Conservation (phyloP, 805 yeast species). For the Dipodascus geniculatus region DNA sequence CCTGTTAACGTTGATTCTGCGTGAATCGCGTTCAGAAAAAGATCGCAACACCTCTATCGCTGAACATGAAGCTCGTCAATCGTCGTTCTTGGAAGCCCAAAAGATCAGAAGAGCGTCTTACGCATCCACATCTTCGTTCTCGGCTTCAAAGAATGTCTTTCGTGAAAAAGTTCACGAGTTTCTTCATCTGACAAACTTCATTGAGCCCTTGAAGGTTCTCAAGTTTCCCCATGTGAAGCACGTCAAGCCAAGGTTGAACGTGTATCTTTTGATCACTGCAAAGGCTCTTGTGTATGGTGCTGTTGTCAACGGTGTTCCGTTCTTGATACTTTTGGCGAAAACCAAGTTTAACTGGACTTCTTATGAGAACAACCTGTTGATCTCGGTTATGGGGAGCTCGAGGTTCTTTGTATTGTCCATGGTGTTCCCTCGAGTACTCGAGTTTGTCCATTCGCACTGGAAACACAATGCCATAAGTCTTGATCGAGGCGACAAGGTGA, state of each 20-base stretch:
- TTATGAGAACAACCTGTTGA: background rate
- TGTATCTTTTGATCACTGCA: background rate
- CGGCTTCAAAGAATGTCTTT: background rate
- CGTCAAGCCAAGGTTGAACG: background rate
- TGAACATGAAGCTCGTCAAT: background rate
- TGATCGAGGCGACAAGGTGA: background rate
- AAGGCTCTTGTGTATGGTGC: background rate
- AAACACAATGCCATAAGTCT: background rate
- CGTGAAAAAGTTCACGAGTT: background rate
- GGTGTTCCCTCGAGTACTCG: background rate
- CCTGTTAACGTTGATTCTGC: background rate
- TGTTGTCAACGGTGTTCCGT: background rate
- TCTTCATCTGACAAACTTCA: background rate
- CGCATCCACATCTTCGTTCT: background rate
- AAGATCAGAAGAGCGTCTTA: background rate
- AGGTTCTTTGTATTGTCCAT: background rate
- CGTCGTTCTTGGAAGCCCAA: background rate
- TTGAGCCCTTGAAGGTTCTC: background rate
- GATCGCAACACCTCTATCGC: background rate
- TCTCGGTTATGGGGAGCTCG: background rate
- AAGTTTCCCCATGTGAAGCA: background rate
- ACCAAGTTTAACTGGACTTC: background rate
- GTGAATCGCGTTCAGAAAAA: background rate
- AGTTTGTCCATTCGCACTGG: background rate
- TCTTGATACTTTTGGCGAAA: background rate